Evolutionary conservation across 495 filamentous ascomycete species (phyloP), one percentile per base, ranked within the genome.

Genomic region (Astrothelium subdiscretum): DNA sequence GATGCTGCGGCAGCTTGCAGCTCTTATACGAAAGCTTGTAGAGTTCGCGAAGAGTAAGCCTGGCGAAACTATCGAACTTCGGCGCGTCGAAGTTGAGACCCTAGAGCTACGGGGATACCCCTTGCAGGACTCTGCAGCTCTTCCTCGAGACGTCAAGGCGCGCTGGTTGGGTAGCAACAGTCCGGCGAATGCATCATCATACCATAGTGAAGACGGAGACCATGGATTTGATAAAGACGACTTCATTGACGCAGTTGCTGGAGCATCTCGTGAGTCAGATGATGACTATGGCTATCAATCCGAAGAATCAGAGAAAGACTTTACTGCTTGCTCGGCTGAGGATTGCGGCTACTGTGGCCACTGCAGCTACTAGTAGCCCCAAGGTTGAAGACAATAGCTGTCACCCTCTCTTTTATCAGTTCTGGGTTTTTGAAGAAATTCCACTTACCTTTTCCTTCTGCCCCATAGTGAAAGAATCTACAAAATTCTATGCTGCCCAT

Each of bases 21-120:
- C 63, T 5, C 59, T 84, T n/a, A 51, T 85, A n/a, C 68, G 70
- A 27, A 71, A 74, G 38, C 73, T 86, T 22, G 61, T 79, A n/a
- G 71, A 69, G 1, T 68, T 78, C 42, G 77, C 74, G 22, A 73
- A 67, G 62, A 62, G 57, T 29, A 44, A 57, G 60, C 59, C 64
- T 10, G 69, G 74, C 38, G 66, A 72, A 8, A 74, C 74, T 35
- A 63, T 82, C 24, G 80, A 84, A 65, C 52, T 84, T 12, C 71
- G 73, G 5, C 65, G 76, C 42, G 63, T 66, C 6, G 74, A 64
- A 11, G 59, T 35, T 2, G 67, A 72, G 10, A 63, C 62, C 13
- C 65, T 85, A 22, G 76, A 82, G 64, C 42, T 84, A 26, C 70
- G 81, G 35, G 72, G 74, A 29, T 75, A 72, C 29, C 11, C n/a